These are phyloP conservation scores for Daldinia childiae DNA, from an alignment of 495 filamentous ascomycete genomes.

Conservation along the genomic window DNA sequence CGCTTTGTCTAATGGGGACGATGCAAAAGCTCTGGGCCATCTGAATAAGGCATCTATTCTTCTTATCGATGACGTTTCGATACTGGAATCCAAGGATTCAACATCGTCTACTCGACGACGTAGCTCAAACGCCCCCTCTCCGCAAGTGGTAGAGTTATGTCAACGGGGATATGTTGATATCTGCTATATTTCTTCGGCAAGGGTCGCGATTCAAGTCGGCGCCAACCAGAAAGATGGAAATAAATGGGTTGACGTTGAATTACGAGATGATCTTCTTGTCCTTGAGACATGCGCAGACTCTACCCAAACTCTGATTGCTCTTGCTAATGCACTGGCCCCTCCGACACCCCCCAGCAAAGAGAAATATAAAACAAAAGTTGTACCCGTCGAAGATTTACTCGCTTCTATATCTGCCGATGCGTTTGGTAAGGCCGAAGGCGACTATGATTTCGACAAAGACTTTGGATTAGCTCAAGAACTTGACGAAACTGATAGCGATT, in stretches of 20 bases:
- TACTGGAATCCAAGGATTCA: constrained; percentile 60
- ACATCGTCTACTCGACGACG: constrained; percentile 52
- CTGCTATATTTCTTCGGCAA: constrained; percentile 82
- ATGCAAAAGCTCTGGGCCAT: constrained; percentile 68
- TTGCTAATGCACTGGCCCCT: constrained; percentile 82
- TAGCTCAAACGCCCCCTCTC: constrained; percentile 60
- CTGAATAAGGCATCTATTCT: constrained; percentile 83
- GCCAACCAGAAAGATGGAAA: constrained; percentile 60
- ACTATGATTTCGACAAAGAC: constrained; percentile 66
- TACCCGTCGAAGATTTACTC: constrained; percentile 86
- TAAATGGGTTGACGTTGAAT: constrained; percentile 78
- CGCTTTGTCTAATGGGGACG: constrained; percentile 66
- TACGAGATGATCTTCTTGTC: constrained; percentile 85
- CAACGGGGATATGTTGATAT: constrained; percentile 82
- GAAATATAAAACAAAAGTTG: constrained; percentile 87
- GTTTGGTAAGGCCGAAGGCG: constrained; percentile 67
- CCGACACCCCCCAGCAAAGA: constrained; percentile 82
- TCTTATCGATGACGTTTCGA: constrained; percentile 78
- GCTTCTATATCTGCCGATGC: constrained; percentile 89
- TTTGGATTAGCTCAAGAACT: constrained; percentile 57
- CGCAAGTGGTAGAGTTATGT: constrained; percentile 72
- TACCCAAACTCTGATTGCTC: constrained; percentile 86
- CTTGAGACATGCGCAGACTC: constrained; percentile 97
- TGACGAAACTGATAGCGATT: constrained; percentile 45
- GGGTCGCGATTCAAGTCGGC: constrained; percentile 65